phyloP scores from a whole-genome alignment of 495 filamentous ascomycete genomes.

The Chaetomidium leptoderma region DNA sequence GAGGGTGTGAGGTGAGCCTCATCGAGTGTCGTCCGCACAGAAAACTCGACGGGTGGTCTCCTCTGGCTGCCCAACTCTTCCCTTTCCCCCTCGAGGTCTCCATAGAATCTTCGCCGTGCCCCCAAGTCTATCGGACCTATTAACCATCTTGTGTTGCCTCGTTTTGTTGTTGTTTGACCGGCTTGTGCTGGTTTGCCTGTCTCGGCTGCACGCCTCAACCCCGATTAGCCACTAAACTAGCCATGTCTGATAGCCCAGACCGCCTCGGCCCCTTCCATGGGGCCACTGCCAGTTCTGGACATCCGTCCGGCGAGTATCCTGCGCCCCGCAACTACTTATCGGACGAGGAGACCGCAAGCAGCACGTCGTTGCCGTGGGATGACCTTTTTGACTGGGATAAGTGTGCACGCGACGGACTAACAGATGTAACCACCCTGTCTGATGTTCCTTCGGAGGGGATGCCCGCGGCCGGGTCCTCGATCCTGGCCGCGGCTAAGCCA shows the following conservation, averaged over 20 bases:
- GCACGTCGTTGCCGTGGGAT: constrained; percentile 11
- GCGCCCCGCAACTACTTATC: constrained; percentile 1
- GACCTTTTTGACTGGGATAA: constrained; percentile 22
- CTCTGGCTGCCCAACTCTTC: constrained; percentile 12
- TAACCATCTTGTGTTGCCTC: constrained; percentile 20
- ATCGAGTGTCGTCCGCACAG: constrained; percentile 8
- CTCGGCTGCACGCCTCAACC: constrained; percentile 19
- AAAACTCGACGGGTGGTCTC: constrained; percentile 11
- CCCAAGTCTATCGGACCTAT: constrained; percentile 8
- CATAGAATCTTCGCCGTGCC: constrained; percentile 13
- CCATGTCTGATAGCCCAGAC: constrained; percentile 21
- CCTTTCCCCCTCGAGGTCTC: constrained; percentile 4
- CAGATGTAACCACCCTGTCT: constrained; percentile 23
- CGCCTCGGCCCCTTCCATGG: constrained; percentile 16
- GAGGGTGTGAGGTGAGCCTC: constrained; percentile 12
- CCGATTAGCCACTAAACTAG: constrained; percentile 19
- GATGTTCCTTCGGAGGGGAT: constrained; percentile 14
- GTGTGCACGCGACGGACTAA: constrained; percentile 6
- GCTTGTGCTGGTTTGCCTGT: constrained; percentile 12
- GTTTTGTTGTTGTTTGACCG: constrained; percentile 16
- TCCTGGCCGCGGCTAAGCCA: constrained; percentile 9
- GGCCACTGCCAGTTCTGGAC: constrained; percentile 6
- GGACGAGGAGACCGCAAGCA: constrained; percentile 15
- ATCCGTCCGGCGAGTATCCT: neutral
- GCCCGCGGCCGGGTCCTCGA: constrained; percentile 10